These are phyloP conservation scores for Arthroderma uncinatum DNA, from an alignment of 2,329 filamentous ascomycete species.

Conservation along the genomic window DNA sequence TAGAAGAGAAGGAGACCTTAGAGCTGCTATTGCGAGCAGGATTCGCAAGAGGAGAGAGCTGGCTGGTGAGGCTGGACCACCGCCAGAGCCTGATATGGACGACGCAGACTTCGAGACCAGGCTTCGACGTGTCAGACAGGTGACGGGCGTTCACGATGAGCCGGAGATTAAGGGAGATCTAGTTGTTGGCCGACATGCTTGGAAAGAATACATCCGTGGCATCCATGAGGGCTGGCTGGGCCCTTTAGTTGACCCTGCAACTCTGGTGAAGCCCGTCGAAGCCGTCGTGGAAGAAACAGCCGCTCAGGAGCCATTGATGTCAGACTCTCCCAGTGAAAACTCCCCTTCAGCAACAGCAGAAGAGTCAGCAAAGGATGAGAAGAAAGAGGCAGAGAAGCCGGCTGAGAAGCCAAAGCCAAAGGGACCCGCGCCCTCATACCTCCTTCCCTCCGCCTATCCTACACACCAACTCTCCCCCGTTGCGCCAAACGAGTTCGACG, in stretches of 20 bases:
- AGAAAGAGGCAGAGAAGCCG: slow-evolving; percentile 42
- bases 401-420: slow-evolving; percentile 41
- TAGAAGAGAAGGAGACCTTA: slow-evolving; percentile 79
- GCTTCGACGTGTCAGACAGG: slow-evolving; percentile 52
- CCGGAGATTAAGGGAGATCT: slow-evolving; percentile 70
- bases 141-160: slow-evolving; percentile 58
- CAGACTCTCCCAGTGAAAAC: not conserved
- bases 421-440: slow-evolving; percentile 59
- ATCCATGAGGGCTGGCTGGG: slow-evolving; percentile 95
- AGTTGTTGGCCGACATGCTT: slow-evolving; percentile 79
- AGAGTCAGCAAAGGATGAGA: slow-evolving; percentile 26
- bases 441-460: slow-evolving; percentile 60
- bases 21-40: slow-evolving; percentile 74
- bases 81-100: slow-evolving; percentile 22
- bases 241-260: slow-evolving; percentile 49
- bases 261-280: slow-evolving; percentile 12
- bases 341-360: slow-evolving; percentile 7
- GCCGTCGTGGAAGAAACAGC: slow-evolving; percentile 10
- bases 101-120: slow-evolving; percentile 46
- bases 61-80: slow-evolving; percentile 44
- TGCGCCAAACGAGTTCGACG: slow-evolving; percentile 61
- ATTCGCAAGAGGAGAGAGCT: slow-evolving; percentile 58
- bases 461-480: slow-evolving; percentile 52
- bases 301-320: not conserved
- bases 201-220: slow-evolving; percentile 94